phyloP scores from a whole-genome alignment of 768 basidiomycete species.

The Suillus subalutaceus region DNA sequence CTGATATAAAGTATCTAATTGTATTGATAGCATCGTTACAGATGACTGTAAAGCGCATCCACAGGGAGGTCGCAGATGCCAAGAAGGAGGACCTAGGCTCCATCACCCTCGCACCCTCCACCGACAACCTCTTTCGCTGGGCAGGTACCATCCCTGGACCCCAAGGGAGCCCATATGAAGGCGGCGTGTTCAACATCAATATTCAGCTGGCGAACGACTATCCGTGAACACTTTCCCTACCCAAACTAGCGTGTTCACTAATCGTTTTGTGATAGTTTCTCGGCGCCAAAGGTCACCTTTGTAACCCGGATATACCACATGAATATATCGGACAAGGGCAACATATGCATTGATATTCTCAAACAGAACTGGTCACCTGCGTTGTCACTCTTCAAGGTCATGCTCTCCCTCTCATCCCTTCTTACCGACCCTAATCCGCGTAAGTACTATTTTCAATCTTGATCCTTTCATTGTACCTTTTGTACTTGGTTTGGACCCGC shows the following conservation, averaged over 20 bases:
- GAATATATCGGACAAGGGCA: conserved; percentile 82
- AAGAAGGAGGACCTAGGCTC: conserved; percentile 81
- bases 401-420: conserved; percentile 90
- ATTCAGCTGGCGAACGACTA: conserved; percentile 73
- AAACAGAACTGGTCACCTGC: conserved; percentile 96
- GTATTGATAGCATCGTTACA: conserved; percentile 18
- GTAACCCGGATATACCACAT: conserved; percentile 86
- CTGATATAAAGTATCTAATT: too few relatives aligned
- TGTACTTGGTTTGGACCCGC: neutral
- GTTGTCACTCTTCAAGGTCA: conserved; percentile 90
- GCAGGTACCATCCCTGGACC: conserved; percentile 80
- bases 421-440: conserved; percentile 94
- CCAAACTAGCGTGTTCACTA: conserved; percentile 9
- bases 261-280: conserved; percentile 53
- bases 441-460: conserved; percentile 40
- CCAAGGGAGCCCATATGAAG: conserved; percentile 81
- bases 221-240: conserved; percentile 54
- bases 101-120: conserved; percentile 68
- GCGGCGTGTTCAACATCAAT: conserved; percentile 72
- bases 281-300: conserved; percentile 77
- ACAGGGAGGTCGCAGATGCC: conserved; percentile 78
- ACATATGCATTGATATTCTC: conserved; percentile 87
- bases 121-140: conserved; percentile 73
- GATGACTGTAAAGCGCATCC: conserved; percentile 81
- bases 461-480: neutral